A percentile compares a stretch with the other conserved stretches of the same genome.
phyloP scores from a whole-genome alignment of 768 basidiomycete genomes.

The Naematelia aurantialba region DNA sequence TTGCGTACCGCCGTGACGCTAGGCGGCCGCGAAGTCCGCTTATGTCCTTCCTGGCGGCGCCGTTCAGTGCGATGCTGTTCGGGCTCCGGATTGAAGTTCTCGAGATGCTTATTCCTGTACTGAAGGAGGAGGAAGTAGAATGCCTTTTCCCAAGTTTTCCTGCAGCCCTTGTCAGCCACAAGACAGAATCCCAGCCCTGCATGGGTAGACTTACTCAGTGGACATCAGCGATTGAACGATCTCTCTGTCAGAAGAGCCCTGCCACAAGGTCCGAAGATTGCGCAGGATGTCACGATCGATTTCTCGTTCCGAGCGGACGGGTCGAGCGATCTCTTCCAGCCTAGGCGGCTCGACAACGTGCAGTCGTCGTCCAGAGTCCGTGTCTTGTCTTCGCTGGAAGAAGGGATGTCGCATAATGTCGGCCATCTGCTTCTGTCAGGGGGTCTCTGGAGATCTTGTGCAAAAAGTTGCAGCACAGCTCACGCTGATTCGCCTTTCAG shows the following conservation, averaged over 20 bases:
- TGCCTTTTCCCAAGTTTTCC: slow-evolving; percentile 64
- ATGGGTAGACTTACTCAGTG: slow-evolving; percentile 27
- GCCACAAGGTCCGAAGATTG: slow-evolving; percentile 80
- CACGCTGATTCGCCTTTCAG: slow-evolving; percentile 73
- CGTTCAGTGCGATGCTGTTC: slow-evolving; percentile 10
- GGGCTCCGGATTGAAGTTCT: slow-evolving; percentile 54
- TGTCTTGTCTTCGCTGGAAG: slow-evolving; percentile 56
- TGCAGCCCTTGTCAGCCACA: slow-evolving; percentile 1
- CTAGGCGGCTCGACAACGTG: slow-evolving; percentile 59
- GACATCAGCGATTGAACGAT: slow-evolving; percentile 44
- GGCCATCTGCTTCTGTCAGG: slow-evolving; percentile 61
- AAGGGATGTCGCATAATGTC: slow-evolving; percentile 85
- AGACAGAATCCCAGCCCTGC: neutral
- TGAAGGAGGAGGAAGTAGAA: slow-evolving; percentile 79
- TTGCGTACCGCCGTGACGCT: neutral
- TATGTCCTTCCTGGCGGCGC: neutral
- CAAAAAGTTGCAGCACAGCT: too few species aligned
- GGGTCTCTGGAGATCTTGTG: slow-evolving; percentile 38
- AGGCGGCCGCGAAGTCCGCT: neutral
- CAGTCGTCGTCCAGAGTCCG: slow-evolving; percentile 25
- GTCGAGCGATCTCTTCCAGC: slow-evolving; percentile 65
- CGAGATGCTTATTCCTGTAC: slow-evolving; percentile 65
- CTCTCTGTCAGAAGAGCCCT: slow-evolving; percentile 50
- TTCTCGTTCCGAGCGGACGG: slow-evolving; percentile 63
- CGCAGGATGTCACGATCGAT: slow-evolving; percentile 74